These are phyloP conservation scores for Akanthomyces uredinophilus DNA, from an alignment of 2,329 filamentous ascomycete genomes.

Conservation along the genomic window DNA sequence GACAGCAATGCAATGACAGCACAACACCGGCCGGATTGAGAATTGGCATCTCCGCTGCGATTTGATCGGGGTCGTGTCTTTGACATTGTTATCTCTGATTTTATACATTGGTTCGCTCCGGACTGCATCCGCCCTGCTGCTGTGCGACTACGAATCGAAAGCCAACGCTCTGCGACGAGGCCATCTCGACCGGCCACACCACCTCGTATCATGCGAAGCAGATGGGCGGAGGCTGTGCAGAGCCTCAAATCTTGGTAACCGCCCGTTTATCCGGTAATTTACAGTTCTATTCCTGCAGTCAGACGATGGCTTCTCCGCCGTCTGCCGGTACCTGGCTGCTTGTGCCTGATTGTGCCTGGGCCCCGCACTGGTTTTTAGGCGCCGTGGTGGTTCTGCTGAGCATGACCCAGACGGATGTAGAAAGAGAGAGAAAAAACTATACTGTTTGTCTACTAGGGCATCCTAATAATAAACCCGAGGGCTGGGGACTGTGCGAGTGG, in stretches of 20 bases:
- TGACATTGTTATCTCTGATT: too few relatives aligned
- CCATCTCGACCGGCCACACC: conserved; percentile 3
- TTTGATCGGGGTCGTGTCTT: not conserved
- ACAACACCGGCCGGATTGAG: not conserved
- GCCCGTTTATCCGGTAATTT: conserved; percentile 3
- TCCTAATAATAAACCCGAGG: not conserved
- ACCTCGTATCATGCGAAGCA: not conserved
- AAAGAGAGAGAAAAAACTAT: not conserved
- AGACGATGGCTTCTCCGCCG: not conserved
- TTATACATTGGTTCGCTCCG: too few relatives aligned
- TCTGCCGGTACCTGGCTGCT: too few relatives aligned
- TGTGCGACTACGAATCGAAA: too few relatives aligned
- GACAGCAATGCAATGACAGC: not conserved
- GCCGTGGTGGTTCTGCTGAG: not conserved
- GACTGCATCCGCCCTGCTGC: not conserved
- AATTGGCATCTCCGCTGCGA: not conserved
- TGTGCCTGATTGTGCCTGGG: not conserved
- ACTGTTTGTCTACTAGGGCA: not conserved
- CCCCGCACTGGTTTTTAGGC: not conserved
- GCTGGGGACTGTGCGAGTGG: not conserved
- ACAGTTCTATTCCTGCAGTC: conserved; percentile 4
- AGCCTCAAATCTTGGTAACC: conserved; percentile 14
- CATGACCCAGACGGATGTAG: not conserved
- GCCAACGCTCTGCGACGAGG: not conserved
- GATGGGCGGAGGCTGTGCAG: conserved; percentile 10